A percentile compares a stretch with the other conserved stretches of the same genome.
phyloP scores from a whole-genome alignment of 176 grass and related monocot species.

The Raddia distichophylla region DNA sequence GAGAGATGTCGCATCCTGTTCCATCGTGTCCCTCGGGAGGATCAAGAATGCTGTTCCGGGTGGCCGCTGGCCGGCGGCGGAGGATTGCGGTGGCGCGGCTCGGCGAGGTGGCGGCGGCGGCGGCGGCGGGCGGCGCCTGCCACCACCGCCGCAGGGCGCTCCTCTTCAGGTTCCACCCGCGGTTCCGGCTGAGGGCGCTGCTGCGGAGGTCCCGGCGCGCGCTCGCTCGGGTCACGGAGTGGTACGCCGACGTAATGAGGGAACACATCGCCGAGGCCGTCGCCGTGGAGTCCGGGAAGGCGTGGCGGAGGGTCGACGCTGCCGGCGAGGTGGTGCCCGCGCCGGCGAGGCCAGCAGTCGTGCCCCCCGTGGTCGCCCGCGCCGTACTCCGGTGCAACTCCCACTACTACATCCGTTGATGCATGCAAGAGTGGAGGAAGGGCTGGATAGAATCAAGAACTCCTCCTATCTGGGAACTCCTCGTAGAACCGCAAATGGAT shows the following conservation, averaged over 20 bases:
- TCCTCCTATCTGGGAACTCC: too few species aligned
- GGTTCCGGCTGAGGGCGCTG: conserved; percentile 30
- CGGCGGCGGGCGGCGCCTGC: too few species aligned
- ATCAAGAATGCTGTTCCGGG: conserved; percentile 20
- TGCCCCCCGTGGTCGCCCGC: conserved; percentile 22
- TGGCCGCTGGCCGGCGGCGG: conserved; percentile 3
- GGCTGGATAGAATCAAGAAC: too few species aligned
- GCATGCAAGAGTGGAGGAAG: too few species aligned
- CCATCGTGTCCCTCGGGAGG: too few species aligned
- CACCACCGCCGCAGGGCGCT: conserved; percentile 6
- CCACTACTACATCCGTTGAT: conserved; percentile 32
- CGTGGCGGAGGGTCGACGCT: background rate
- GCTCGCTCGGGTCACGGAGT: conserved; percentile 31
- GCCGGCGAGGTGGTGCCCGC: background rate
- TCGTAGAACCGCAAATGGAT: too few species aligned
- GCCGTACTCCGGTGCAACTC: conserved; percentile 35
- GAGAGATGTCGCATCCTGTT: background rate
- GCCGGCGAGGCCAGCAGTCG: background rate
- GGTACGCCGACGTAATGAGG: conserved; percentile 25
- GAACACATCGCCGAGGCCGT: conserved; percentile 35
- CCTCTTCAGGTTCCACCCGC: conserved; percentile 14
- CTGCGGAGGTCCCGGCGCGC: conserved; percentile 23
- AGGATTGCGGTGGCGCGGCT: conserved; percentile 24
- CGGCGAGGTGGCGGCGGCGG: background rate
- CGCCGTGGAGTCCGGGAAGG: background rate